Evolutionary conservation across 2,329 filamentous ascomycete species (phyloP).

Genomic region (Trichoderma harzianum): DNA sequence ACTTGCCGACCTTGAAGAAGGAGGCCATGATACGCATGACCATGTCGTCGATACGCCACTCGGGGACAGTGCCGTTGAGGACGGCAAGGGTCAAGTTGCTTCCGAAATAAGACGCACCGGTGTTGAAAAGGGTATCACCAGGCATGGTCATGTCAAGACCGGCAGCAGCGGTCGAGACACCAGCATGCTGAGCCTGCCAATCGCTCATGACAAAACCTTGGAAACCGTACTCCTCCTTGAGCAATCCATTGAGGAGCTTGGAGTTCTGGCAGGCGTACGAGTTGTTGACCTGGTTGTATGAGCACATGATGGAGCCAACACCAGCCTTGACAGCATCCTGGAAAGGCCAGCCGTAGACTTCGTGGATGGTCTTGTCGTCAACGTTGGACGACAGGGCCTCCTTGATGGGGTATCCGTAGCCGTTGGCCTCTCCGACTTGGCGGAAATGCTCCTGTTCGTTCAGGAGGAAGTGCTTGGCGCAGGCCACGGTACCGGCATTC

Average conservation of each 20-base stretch:
- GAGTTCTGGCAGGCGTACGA: conserved; percentile 79
- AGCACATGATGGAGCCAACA: conserved; percentile 62
- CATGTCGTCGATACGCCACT: conserved; percentile 90
- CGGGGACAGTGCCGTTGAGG: conserved; percentile 82
- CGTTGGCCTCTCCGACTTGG: conserved; percentile 53
- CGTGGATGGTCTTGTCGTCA: conserved; percentile 71
- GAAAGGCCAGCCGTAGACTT: conserved; percentile 77
- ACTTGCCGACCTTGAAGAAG: conserved; percentile 63
- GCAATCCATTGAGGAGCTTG: conserved; percentile 67
- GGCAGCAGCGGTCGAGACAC: conserved; percentile 62
- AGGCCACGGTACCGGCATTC: conserved; percentile 76
- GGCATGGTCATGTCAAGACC: conserved; percentile 89
- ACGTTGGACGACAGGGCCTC: conserved; percentile 60
- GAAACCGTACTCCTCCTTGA: conserved; percentile 79
- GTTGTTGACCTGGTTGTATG: conserved; percentile 77
- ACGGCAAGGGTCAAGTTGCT: conserved; percentile 83
- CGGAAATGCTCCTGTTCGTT: conserved; percentile 81
- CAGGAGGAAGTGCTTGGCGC: conserved; percentile 71
- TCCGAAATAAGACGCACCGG: conserved; percentile 74
- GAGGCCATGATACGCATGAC: conserved; percentile 75
- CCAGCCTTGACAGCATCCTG: conserved; percentile 67
- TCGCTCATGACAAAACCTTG: conserved; percentile 80
- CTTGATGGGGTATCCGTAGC: conserved; percentile 56
- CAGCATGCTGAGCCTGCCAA: conserved; percentile 72
- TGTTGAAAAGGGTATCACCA: conserved; percentile 75